Base-by-base conservation (phyloP, 805 yeast species). In the Barnettozyma botsteinii region DNA sequence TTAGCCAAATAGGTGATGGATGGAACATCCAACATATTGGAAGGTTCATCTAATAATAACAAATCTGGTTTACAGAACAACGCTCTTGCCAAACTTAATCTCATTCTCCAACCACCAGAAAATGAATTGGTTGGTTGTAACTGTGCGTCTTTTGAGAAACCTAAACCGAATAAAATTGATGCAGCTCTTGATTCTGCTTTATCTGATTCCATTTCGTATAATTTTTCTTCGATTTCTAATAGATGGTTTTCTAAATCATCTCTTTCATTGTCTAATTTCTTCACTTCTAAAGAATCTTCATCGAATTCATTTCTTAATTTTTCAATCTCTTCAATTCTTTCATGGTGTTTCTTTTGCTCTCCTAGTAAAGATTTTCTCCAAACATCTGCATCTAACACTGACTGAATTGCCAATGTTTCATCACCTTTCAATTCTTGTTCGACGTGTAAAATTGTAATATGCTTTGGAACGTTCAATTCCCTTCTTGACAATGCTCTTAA, bases 61-160 rank as follows among this genome's bases (percentile, higher is more conserved):
- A 93, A 70, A 62, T 93, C 98, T 1, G 98, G 98, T 60, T 87
- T 82, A 74, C 97, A 91, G 73, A 93, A 93, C 60, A 93, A 73
- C 0, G 98, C 98, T 66, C 98, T 79, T 4, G 98, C 98, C 45
- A 93, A 73, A n/a, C 97, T 85, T 49, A 93, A 74, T 71, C 98
- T 85, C 98, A 93, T 93, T 75, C 98, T 83, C 98, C 98, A 93
- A 79, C 99, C 99, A 77, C 99, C 99, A 38, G 97, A 88, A 62
- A 93, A 93, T 21, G 88, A 75, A 50, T 87, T 91, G 6, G 98
- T 88, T 24, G 96, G 81, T 48, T 72, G 71, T 34, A 70, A 66
- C 62, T 93, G 98, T 6, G 96, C 75, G 54, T 84, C 95, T 47
- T 77, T 76, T 34, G 95, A 80, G 70, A 93, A 93, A 41, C 99